A percentile compares a stretch with the other conserved stretches of the same genome.
Conservation (phyloP, 768 basidiomycete species). For the Lactarius evosmus region DNA sequence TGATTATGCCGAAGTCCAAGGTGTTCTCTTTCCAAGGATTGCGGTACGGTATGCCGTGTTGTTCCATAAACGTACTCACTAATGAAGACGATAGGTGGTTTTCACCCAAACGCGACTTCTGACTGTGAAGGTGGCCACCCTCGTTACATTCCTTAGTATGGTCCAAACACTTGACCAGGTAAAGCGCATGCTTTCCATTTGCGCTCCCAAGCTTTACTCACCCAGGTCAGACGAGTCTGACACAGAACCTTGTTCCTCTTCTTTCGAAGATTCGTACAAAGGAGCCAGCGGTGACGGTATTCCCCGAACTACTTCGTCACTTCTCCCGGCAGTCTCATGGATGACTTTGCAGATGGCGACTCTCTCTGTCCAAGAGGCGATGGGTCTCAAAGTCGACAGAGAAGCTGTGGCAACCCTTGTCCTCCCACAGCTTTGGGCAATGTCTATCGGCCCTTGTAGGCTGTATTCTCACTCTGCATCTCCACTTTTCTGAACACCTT, state of each 20-base stretch:
- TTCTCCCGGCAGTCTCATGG: background rate
- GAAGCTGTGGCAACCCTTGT: conserved; percentile 69
- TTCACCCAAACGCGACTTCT: conserved; percentile 91
- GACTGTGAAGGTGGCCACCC: conserved; percentile 86
- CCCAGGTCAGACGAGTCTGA: conserved; percentile 63
- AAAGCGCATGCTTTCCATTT: conserved; percentile 19
- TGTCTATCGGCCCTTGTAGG: conserved; percentile 91
- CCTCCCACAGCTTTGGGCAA: conserved; percentile 74
- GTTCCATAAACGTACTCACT: conserved; percentile 1
- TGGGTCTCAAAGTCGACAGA: conserved; percentile 92
- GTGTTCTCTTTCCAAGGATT: conserved; percentile 85
- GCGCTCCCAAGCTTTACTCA: background rate
- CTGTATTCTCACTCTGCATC: conserved; percentile 16
- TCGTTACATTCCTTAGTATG: conserved; percentile 80
- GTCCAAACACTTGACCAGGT: conserved; percentile 90
- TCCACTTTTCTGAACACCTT: background rate
- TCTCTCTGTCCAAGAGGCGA: conserved; percentile 87
- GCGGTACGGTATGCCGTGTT: conserved; percentile 56
- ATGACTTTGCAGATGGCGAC: conserved; percentile 67
- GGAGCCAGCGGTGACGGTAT: conserved; percentile 91
- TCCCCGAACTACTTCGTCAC: background rate
- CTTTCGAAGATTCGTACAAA: conserved; percentile 94
- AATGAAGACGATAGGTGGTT: conserved; percentile 55
- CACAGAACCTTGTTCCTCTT: conserved; percentile 92
- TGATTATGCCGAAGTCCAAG: conserved; percentile 93